Evolutionary conservation across 768 basidiomycete species (phyloP).

Genomic region (Agrocybe praecox): DNA sequence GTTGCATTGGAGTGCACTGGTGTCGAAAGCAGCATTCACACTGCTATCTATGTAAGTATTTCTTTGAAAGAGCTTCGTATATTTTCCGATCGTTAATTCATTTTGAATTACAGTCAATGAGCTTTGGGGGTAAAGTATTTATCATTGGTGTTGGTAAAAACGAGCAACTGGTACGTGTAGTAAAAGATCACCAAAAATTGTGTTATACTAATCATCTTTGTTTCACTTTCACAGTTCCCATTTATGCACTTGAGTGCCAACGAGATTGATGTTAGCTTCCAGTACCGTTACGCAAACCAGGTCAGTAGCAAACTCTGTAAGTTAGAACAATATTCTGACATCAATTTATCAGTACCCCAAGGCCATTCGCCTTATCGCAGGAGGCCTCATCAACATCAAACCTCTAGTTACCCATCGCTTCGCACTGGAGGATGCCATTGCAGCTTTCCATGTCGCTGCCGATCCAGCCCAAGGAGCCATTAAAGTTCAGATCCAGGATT

Average conservation of each 20-base stretch:
- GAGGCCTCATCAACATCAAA: constrained; percentile 69
- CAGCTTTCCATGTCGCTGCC: constrained; percentile 80
- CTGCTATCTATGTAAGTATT: constrained; percentile 53
- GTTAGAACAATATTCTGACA: not conserved
- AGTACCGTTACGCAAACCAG: constrained; percentile 71
- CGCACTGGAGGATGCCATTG: constrained; percentile 67
- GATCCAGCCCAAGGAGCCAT: constrained; percentile 69
- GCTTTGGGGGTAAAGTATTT: constrained; percentile 70
- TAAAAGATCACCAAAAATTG: not conserved
- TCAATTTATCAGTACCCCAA: constrained; percentile 66
- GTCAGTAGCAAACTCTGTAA: constrained; percentile 21
- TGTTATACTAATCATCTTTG: not conserved
- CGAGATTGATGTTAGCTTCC: constrained; percentile 70
- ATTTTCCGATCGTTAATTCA: not conserved
- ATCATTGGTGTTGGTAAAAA: constrained; percentile 71
- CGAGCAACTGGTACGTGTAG: constrained; percentile 51
- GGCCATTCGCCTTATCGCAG: constrained; percentile 81
- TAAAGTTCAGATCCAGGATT: constrained; percentile 69
- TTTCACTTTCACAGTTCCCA: constrained; percentile 50
- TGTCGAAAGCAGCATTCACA: constrained; percentile 61
- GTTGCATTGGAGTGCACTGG: constrained; percentile 68
- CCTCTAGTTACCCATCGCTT: constrained; percentile 84
- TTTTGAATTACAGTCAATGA: constrained; percentile 45
- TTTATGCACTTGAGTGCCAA: constrained; percentile 76
- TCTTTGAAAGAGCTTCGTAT: too few species aligned